Conservation (phyloP, 129 eudicot genomes). For the Artemisia tridentata region DNA sequence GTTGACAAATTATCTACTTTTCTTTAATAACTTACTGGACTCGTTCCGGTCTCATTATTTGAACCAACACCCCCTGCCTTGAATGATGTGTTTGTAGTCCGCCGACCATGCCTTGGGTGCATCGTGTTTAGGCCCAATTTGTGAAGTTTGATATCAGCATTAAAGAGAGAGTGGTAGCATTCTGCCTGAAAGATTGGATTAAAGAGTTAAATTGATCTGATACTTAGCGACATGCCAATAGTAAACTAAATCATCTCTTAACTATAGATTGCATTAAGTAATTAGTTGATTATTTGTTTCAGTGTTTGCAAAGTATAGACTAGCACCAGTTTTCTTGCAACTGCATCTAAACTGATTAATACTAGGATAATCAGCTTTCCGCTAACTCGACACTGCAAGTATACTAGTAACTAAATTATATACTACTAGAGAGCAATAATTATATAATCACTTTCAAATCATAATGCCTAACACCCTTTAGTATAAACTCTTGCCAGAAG, state of each 20-base stretch:
- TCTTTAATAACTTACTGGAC: conserved; percentile 42
- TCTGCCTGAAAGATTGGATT: conserved; percentile 51
- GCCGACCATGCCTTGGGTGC: conserved; percentile 41
- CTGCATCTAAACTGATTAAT: neutral
- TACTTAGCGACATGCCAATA: neutral
- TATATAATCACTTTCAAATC: too few species aligned
- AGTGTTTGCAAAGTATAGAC: neutral
- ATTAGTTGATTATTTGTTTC: neutral
- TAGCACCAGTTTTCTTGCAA: too few species aligned
- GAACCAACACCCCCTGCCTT: conserved; percentile 39
- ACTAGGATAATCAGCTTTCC: too few species aligned
- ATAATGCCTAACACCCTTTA: too few species aligned
- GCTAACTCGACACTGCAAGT: too few species aligned
- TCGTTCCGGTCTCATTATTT: conserved; percentile 31
- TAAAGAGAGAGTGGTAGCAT: conserved; percentile 65
- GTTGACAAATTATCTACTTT: neutral
- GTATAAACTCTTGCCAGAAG: conserved; percentile 45
- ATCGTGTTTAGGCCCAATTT: conserved; percentile 65
- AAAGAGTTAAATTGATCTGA: neutral
- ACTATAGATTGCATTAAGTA: too few species aligned
- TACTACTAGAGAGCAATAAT: too few species aligned
- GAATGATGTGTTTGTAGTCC: conserved; percentile 27
- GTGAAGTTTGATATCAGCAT: conserved; percentile 70
- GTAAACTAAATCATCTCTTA: neutral
- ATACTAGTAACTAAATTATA: too few species aligned